These are phyloP conservation scores for Cetraspora pellucida DNA, from an alignment of 192 early-diverging fungal genomes.

Conservation along the genomic window DNA sequence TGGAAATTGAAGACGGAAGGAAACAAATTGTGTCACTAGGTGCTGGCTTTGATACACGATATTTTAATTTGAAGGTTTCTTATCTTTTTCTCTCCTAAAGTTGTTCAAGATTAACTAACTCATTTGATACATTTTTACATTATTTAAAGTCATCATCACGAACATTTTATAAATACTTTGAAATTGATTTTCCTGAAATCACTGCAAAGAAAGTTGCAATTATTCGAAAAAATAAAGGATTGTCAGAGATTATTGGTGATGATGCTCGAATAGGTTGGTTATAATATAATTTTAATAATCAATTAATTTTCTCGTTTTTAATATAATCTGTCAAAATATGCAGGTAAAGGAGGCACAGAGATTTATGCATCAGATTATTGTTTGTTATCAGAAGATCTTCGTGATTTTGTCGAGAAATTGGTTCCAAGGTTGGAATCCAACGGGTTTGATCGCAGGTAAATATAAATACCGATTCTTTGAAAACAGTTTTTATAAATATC, in stretches of 20 bases:
- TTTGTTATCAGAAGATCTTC: conserved; percentile 81
- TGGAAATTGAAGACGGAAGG: conserved; percentile 39
- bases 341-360: conserved; percentile 73
- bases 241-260: conserved; percentile 44
- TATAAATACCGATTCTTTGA: not conserved
- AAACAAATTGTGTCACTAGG: conserved; percentile 89
- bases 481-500: not conserved
- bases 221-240: conserved; percentile 53
- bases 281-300: not conserved
- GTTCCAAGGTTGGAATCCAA: conserved; percentile 58
- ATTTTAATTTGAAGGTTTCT: conserved; percentile 74
- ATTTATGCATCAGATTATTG: conserved; percentile 68
- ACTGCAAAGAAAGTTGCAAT: conserved; percentile 75
- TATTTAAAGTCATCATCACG: not conserved
- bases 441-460: conserved; percentile 62
- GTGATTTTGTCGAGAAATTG: conserved; percentile 62
- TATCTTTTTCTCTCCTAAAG: not conserved
- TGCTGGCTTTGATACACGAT: conserved; percentile 92
- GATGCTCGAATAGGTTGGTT: conserved; percentile 25
- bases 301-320: not conserved
- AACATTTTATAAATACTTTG: conserved; percentile 68
- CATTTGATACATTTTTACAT: not conserved
- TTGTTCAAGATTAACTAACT: not conserved
- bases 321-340: not conserved
- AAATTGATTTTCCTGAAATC: conserved; percentile 91